These are phyloP conservation scores for Lasiosphaeriaceae sp. DNA, from an alignment of 495 filamentous ascomycete species.

Conservation along the genomic window DNA sequence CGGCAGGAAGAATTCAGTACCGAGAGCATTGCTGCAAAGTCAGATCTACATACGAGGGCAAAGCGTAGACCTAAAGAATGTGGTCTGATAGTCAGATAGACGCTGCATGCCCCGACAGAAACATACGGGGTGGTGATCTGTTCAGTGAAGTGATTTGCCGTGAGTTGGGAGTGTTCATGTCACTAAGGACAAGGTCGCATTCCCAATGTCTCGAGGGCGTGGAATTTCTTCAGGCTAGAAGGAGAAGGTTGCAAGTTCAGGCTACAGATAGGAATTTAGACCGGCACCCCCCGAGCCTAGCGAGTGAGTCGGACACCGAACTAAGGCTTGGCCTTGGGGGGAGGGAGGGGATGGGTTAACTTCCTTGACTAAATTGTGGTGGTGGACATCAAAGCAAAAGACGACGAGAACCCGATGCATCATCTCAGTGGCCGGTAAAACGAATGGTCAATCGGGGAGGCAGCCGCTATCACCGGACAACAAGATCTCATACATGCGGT, in stretches of 20 bases:
- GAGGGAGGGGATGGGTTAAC: no score
- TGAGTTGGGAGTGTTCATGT: not conserved
- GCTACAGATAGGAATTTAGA: not conserved
- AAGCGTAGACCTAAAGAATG: no score
- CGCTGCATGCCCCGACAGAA: no score
- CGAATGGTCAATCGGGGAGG: not conserved
- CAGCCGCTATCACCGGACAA: not conserved
- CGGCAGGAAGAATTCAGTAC: no score
- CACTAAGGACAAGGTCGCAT: no score
- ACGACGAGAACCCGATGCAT: not conserved
- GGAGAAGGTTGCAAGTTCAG: not conserved
- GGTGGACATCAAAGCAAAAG: not conserved
- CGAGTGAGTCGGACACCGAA: slow-evolving; percentile 7
- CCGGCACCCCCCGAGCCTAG: not conserved
- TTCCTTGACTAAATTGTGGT: not conserved
- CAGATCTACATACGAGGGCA: no score
- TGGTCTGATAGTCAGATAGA: no score
- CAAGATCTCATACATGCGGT: not conserved
- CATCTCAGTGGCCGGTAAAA: no score
- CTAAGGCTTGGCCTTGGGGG: not conserved
- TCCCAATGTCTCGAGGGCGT: not conserved
- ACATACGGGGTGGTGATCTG: no score
- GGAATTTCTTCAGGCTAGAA: not conserved
- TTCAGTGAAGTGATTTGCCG: not conserved
- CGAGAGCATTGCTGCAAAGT: no score